Evolutionary conservation across 1,139 yeast genomes (phyloP), one percentile per base, ranked within the genome.

Genomic region (Hemisphaericaspora lyxosophila): DNA sequence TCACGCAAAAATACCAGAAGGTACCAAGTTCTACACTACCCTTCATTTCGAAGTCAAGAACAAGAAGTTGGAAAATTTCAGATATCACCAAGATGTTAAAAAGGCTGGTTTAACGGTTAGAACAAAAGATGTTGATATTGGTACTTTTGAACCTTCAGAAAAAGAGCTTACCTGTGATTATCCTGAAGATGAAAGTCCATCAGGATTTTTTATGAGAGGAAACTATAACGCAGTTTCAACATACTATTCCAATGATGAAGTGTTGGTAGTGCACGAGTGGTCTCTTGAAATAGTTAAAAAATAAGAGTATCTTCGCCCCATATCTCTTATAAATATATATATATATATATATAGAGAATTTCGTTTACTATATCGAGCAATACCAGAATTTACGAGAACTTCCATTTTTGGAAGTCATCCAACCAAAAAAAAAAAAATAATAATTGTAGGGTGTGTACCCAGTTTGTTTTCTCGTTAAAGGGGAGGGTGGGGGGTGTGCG

Each of bases 121-220:
- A 46, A 51, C 54, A 28, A 62, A 64, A 32, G 65, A 61, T 13
- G 43, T 56, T 34, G 59, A 56, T 11, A 47, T 70, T 35, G 70
- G 72, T 27, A 56, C 54, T 17, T 61, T 47, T 46, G 65, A 55
- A 34, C 64, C 72, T 27, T 54, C 61, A 9, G 60, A 55, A 7
- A 67, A 62, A 39, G 42, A 51, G 7, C 60, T 62, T 47, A 13
- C 50, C 14, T 55, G 57, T 43, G 52, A 51, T 9, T 68, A 67
- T 48, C 64, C 63, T 13, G 60, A 59, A 40, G 74, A 69, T 41
- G 53, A 54, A 13, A 61, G 74, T 33, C 76, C 76, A 11, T 62
- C 67, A 39, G 74, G 75, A 17, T 68, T 60, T 50, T 54, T 69
- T 33, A 50, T 62, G 38, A 66, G 75, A 57, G 74, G 73, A 12